Evolutionary conservation across 2,329 filamentous ascomycete genomes (phyloP), one percentile per base, ranked within the genome.

Genomic region (Aspergillus intermedius): DNA sequence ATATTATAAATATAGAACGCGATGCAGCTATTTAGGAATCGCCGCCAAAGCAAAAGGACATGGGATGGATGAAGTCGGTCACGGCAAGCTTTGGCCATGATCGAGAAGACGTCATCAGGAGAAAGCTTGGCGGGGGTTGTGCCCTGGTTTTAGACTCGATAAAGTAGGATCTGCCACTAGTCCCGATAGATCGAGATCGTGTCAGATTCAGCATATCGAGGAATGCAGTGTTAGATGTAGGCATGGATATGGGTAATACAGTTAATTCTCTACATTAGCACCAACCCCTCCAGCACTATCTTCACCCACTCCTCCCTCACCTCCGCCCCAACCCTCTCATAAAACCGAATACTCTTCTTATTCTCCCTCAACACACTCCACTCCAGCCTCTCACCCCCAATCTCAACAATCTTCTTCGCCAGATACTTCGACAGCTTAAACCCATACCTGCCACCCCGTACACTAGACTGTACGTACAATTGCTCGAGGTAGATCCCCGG

Each of bases 301-400:
- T 73, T 72, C 55, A 70, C 62, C 74, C 74, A 76, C 56, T 76
- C 74, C 34, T 73, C 67, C 71, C 73, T 73, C 42, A 58, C 60
- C 51, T 56, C 64, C 2, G 74, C 74, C 12, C 74, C 74, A 42
- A 76, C 58, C 47, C 64, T 61, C 55, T 77, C 69, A 61, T 97
- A 97, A 63, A 97, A 96, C 59, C 83, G 77, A 72, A 97, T 87
- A 66, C 86, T 91, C 6, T 88, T 87, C 74, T 88, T 81, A 64
- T 97, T 97, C 90, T 90, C 95, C 51, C 88, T 91, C 60, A 96
- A 70, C 54, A 95, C 93, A 56, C 79, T 83, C 91, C 91, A 97
- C 64, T 97, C 91, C 48, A 97, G 71, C 50, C 91, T 77, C 6
- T 78, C 83, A 1, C 90, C 90, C 3, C 79, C 76, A 55, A 91